phyloP scores from a whole-genome alignment of 1,139 yeast species.

The Cylindricascospora bacillispora region DNA sequence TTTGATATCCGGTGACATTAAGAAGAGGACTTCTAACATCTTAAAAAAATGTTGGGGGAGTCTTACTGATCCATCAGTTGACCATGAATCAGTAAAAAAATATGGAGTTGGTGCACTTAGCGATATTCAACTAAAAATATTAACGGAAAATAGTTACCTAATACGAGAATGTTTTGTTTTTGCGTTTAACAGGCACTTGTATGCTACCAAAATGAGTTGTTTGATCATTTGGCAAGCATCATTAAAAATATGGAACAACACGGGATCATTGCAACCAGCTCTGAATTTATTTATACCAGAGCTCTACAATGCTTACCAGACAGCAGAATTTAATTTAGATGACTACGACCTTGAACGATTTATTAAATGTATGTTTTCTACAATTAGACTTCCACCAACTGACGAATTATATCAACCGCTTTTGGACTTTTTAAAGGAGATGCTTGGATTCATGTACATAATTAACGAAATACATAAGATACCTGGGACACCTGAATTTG shows the following conservation, averaged over 20 bases:
- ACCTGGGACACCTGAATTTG: slow-evolving; percentile 75
- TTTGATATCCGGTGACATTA: slow-evolving; percentile 50
- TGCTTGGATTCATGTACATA: slow-evolving; percentile 52
- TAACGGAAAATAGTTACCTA: slow-evolving; percentile 45
- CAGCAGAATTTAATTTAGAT: slow-evolving; percentile 15
- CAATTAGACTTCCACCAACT: slow-evolving; percentile 33
- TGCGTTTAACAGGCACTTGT: slow-evolving; percentile 54
- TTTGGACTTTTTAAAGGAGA: slow-evolving; percentile 40
- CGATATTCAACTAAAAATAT: slow-evolving; percentile 60
- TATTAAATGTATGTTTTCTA: slow-evolving; percentile 11
- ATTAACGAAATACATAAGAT: slow-evolving; percentile 59
- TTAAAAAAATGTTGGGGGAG: slow-evolving; percentile 59
- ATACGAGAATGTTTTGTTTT: slow-evolving; percentile 55
- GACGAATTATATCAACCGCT: slow-evolving; percentile 52
- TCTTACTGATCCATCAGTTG: slow-evolving; percentile 32
- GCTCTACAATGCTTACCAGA: slow-evolving; percentile 17
- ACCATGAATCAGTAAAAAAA: slow-evolving; percentile 22
- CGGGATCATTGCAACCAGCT: slow-evolving; percentile 10
- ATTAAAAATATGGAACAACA: slow-evolving; percentile 12
- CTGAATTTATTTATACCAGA: slow-evolving; percentile 16
- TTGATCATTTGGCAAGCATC: slow-evolving; percentile 55
- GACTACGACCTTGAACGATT: slow-evolving; percentile 15
- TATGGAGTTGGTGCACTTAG: slow-evolving; percentile 56
- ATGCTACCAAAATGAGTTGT: slow-evolving; percentile 54
- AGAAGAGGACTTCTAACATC: slow-evolving; percentile 46